Evolutionary conservation across 2,329 filamentous ascomycete species (phyloP).

Genomic region (Fusarium sambucinum): DNA sequence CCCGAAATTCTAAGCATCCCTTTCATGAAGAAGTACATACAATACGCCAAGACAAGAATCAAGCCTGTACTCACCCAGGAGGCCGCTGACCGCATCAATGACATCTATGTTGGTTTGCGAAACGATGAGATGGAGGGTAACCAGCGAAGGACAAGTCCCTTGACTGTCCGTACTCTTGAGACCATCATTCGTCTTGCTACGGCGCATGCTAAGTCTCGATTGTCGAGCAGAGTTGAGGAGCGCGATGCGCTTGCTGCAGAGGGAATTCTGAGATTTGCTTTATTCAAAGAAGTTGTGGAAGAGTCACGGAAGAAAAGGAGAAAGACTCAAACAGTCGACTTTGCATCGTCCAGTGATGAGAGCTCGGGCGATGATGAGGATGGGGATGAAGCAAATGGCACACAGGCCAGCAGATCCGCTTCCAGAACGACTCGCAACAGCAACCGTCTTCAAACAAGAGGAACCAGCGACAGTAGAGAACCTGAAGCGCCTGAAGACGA

Average conservation of each 20-base stretch:
- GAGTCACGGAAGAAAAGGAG: constrained; percentile 86
- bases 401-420: constrained; percentile 43
- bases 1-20: constrained; percentile 93
- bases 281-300: constrained; percentile 95
- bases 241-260: constrained; percentile 90
- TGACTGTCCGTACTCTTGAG: constrained; percentile 96
- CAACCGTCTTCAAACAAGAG: constrained; percentile 41
- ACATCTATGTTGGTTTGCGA: constrained; percentile 89
- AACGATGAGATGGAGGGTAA: constrained; percentile 98
- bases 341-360: constrained; percentile 69
- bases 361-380: constrained; percentile 68
- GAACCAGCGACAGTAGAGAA: constrained; percentile 49
- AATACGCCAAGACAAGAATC: constrained; percentile 93
- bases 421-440: constrained; percentile 50
- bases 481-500: constrained; percentile 59
- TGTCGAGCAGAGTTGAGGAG: constrained; percentile 90
- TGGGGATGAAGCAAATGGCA: constrained; percentile 68
- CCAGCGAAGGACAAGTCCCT: constrained; percentile 90
- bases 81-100: constrained; percentile 90
- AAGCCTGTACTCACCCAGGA: constrained; percentile 92
- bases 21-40: constrained; percentile 99
- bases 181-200: constrained; percentile 98
- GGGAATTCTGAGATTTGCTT: constrained; percentile 88
- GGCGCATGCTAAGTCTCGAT: constrained; percentile 90
- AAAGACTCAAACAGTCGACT: constrained; percentile 71